Evolutionary conservation across 176 grass and related monocot genomes (phyloP).

Genomic region (Thalia dealbata): DNA sequence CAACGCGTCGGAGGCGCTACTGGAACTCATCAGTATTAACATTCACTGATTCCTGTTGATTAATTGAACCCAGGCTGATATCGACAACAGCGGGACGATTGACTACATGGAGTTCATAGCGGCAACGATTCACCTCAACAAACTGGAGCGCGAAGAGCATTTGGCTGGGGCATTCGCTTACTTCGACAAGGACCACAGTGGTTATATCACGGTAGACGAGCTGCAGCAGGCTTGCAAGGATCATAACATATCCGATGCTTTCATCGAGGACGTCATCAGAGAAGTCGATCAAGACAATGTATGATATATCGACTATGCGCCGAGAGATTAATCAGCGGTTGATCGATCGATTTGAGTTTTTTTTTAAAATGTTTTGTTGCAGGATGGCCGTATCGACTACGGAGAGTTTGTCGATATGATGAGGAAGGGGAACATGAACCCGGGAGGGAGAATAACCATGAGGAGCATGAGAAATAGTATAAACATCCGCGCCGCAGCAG

Average conservation of each 20-base stretch:
- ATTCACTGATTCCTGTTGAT: too few species aligned
- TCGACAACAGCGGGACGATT: constrained; percentile 51
- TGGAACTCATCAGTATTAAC: too few species aligned
- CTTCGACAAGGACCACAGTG: constrained; percentile 24
- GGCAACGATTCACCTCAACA: constrained; percentile 60
- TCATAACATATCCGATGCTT: constrained; percentile 56
- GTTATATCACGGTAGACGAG: constrained; percentile 55
- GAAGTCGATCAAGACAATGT: constrained; percentile 80
- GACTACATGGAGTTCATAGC: constrained; percentile 75
- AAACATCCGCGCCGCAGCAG: constrained; percentile 27
- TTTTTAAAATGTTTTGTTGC: too few species aligned
- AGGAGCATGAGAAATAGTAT: constrained; percentile 37
- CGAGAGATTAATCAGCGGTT: too few species aligned
- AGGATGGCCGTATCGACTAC: constrained; percentile 88
- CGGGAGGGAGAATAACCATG: constrained; percentile 33
- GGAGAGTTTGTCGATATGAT: constrained; percentile 81
- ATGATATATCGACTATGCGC: too few species aligned
- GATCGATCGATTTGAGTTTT: too few species aligned
- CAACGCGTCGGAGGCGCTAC: too few species aligned
- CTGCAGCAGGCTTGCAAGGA: constrained; percentile 72
- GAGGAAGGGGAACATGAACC: constrained; percentile 37
- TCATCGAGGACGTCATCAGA: constrained; percentile 50
- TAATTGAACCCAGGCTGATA: constrained; percentile 27
- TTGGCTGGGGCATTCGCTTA: constrained; percentile 44
- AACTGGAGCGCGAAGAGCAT: constrained; percentile 70